Percentiles rank a stretch among this genome's conserved stretches.
Conservation (phyloP, 1,139 yeast genomes). For the Saccharomyces hybrid region DNA sequence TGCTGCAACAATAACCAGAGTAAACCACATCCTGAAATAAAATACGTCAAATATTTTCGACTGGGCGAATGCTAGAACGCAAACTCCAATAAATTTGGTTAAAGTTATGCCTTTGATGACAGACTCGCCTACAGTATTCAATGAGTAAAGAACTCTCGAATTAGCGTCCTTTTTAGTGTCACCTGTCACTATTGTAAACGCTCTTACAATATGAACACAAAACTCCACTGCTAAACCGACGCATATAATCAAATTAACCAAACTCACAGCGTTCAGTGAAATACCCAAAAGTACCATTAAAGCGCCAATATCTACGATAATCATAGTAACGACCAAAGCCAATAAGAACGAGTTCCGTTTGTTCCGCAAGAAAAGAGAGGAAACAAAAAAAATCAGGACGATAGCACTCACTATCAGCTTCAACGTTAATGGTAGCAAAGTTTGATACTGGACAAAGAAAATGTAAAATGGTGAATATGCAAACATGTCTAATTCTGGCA, state of each 20-base stretch:
- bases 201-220: constrained; percentile 78
- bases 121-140: constrained; percentile 74
- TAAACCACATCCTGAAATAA: constrained; percentile 94
- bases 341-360: constrained; percentile 50
- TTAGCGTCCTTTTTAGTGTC: constrained; percentile 30
- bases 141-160: constrained; percentile 44
- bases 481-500: constrained; percentile 56
- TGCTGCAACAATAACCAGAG: constrained; percentile 68
- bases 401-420: constrained; percentile 51
- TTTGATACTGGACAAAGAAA: constrained; percentile 79
- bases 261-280: constrained; percentile 78
- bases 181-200: constrained; percentile 47
- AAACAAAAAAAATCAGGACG: constrained; percentile 44
- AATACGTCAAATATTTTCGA: constrained; percentile 85
- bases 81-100: constrained; percentile 82
- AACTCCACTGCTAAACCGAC: constrained; percentile 91
- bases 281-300: constrained; percentile 72
- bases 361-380: constrained; percentile 62
- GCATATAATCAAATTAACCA: constrained; percentile 84
- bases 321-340: constrained; percentile 51
- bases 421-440: constrained; percentile 53
- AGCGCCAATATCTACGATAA: constrained; percentile 70
- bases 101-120: constrained; percentile 85
- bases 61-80: constrained; percentile 76
- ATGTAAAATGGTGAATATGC: constrained; percentile 91